These are phyloP conservation scores for Phytophthora tentaculata DNA, from an alignment of 352 stramenopile species.

Conservation along the genomic window DNA sequence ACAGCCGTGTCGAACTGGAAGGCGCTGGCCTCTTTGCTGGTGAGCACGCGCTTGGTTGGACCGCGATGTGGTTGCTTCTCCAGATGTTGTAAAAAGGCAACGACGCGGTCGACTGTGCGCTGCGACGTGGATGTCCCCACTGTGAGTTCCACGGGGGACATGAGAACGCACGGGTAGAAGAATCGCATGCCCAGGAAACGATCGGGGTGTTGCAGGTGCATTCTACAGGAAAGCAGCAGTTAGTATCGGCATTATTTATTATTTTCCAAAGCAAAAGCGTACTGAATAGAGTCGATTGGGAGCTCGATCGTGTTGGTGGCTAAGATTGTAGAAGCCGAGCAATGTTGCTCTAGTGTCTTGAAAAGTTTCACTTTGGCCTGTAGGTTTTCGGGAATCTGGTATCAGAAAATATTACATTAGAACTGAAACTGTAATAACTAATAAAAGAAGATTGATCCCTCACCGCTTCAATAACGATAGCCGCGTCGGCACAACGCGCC, in stretches of 20 bases:
- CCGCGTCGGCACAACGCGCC: slow-evolving; percentile 49
- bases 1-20: slow-evolving; percentile 76
- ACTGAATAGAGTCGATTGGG: slow-evolving; percentile 69
- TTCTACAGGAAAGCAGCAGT: slow-evolving; percentile 23
- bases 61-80: slow-evolving; percentile 73
- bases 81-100: slow-evolving; percentile 53
- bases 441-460: neutral
- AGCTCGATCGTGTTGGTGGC: slow-evolving; percentile 72
- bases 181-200: slow-evolving; percentile 75
- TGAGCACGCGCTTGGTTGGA: slow-evolving; percentile 64
- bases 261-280: slow-evolving; percentile 20
- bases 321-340: slow-evolving; percentile 59
- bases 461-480: slow-evolving; percentile 72
- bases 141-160: slow-evolving; percentile 70
- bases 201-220: slow-evolving; percentile 46
- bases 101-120: slow-evolving; percentile 47
- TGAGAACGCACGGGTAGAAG: slow-evolving; percentile 73
- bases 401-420: neutral
- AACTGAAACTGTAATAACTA: neutral
- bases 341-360: slow-evolving; percentile 58
- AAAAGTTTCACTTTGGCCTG: slow-evolving; percentile 68
- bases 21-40: slow-evolving; percentile 55
- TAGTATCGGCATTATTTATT: neutral
- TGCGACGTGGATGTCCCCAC: slow-evolving; percentile 44
- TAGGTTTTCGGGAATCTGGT: slow-evolving; percentile 70